Evolutionary conservation across 352 stramenopile species (phyloP), one percentile per base, ranked within the genome.

Genomic region (Aphanomyces stellatus): DNA sequence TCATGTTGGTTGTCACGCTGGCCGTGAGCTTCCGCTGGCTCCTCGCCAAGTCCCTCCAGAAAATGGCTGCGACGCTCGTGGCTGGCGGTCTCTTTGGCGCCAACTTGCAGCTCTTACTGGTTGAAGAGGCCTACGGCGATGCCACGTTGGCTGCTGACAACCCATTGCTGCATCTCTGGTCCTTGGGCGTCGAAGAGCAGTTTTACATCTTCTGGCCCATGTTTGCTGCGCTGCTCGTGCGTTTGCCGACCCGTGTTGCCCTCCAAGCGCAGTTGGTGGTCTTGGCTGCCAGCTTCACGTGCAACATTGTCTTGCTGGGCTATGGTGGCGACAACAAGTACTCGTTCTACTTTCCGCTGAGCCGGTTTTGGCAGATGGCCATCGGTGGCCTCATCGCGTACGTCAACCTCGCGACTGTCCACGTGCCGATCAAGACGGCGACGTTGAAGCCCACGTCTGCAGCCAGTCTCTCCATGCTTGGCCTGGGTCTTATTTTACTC

Each of bases 131-230:
- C 22, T 67, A 67, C 60, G 62, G 62, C 42, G 24, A 33, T 19
- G 22, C 60, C 19, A 60, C n/a, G n/a, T n/a, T 25, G 10, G 60
- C 62, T 27, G 62, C 34, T 4, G 60, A 56, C 15, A 41, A 67
- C n/a, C 60, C 60, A 24, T 30, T 67, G n/a, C 40, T 67, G 41
- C 60, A 67, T 27, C 30, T 67, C 17, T 67, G 60, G 60, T 67
- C 60, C 6, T 30, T 67, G 22, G 60, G 60, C 11, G 60, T 67
- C n/a, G 60, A 67, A 59, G 60, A 69, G 62, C 62, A 69, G 33
- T 69, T 62, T 37, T 69, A 69, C 53, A 69, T 69, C 53, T 60
- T 69, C 31, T 69, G 62, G 62, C 62, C 62, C 11, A 8, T 69
- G 7, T 25, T 69, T 3, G 42, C 49, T 1, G 15, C 62, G 10